Evolutionary conservation across 805 yeast genomes (phyloP).

Genomic region (Saccharomycopsis vini): DNA sequence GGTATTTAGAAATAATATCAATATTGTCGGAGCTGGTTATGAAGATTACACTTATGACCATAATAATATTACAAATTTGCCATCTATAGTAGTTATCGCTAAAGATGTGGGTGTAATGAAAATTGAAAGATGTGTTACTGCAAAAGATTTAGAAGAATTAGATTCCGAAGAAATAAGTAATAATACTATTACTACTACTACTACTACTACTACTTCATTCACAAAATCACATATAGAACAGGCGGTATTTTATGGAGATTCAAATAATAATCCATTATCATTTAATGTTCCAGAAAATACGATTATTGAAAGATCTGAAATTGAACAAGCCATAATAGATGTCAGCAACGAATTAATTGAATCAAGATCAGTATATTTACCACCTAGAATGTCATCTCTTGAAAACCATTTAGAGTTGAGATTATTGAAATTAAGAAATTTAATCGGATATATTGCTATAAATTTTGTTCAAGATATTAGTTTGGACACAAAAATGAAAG

Average conservation of each 20-base stretch:
- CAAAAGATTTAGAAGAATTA: slow-evolving; percentile 21
- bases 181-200: slow-evolving; percentile 14
- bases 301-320: slow-evolving; percentile 34
- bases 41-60: slow-evolving; percentile 30
- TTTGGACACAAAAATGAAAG: slow-evolving; percentile 30
- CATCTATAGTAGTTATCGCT: slow-evolving; percentile 43
- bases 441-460: slow-evolving; percentile 36
- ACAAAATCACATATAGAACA: slow-evolving; percentile 75
- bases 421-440: slow-evolving; percentile 32
- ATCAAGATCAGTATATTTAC: slow-evolving; percentile 48
- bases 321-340: slow-evolving; percentile 41
- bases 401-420: slow-evolving; percentile 45
- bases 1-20: slow-evolving; percentile 42
- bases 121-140: slow-evolving; percentile 38
- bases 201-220: slow-evolving; percentile 24
- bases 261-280: slow-evolving; percentile 36
- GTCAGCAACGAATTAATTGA: slow-evolving; percentile 49
- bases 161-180: too few species aligned
- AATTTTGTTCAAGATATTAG: slow-evolving; percentile 37
- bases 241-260: slow-evolving; percentile 56
- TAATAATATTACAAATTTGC: slow-evolving; percentile 25
- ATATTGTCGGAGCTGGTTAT: slow-evolving; percentile 51
- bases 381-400: slow-evolving; percentile 42
- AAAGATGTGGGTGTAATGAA: slow-evolving; percentile 53
- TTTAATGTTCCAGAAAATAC: slow-evolving; percentile 38